A percentile compares a stretch with the other conserved stretches of the same genome.
Evolutionary conservation across 1,284 basidiomycete species (phyloP).

Genomic region (Cryptococcus deneoformans): DNA sequence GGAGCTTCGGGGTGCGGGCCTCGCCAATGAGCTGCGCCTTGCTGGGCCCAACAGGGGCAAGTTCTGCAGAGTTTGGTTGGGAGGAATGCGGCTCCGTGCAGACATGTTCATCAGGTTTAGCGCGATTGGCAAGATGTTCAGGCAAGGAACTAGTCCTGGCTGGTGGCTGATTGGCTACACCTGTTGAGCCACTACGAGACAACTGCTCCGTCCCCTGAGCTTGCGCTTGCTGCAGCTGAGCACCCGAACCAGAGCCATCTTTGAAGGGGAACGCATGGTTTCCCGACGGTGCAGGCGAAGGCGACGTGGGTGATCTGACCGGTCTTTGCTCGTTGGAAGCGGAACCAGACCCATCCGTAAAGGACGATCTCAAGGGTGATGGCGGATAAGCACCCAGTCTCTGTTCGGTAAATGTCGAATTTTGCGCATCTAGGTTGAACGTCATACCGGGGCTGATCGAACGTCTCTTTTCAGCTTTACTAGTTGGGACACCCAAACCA

Average conservation of each 20-base stretch:
- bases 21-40: conserved; percentile 3
- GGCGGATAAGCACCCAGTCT: conserved; percentile 37
- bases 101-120: no score
- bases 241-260: not conserved
- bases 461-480: conserved; percentile 41
- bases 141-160: not conserved
- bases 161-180: not conserved
- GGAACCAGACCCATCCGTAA: conserved; percentile 19
- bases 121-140: not conserved
- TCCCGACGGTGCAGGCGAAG: conserved; percentile 4
- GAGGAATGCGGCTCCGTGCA: no score
- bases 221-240: not conserved
- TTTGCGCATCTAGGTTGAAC: conserved; percentile 42
- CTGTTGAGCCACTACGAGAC: not conserved
- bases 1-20: conserved; percentile 28
- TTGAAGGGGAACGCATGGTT: conserved; percentile 27
- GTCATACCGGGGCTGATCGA: conserved; percentile 50
- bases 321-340: not conserved
- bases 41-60: not conserved
- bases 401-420: conserved; percentile 34
- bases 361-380: conserved; percentile 44
- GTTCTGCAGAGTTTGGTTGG: not conserved
- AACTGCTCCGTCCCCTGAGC: conserved; percentile 2
- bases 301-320: conserved; percentile 4
- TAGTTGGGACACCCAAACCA: conserved; percentile 39